Conservation (phyloP, 2,329 filamentous ascomycete species). For the Penicillium sp. region DNA sequence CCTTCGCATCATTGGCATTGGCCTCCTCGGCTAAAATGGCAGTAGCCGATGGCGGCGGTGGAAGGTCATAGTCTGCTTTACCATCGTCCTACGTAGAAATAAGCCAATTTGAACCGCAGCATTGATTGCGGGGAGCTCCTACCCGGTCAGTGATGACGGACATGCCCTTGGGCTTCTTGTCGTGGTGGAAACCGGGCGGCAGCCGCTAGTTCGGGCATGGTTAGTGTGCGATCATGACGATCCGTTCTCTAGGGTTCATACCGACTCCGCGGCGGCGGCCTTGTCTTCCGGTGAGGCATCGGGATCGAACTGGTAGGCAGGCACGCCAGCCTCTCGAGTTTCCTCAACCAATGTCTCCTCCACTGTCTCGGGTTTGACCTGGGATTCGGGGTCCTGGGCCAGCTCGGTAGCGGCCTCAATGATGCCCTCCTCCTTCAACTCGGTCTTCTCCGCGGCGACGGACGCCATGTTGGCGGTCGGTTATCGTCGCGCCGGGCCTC, state of each 20-base stretch:
- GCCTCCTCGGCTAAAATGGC: constrained; percentile 54
- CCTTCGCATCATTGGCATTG: constrained; percentile 51
- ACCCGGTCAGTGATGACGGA: constrained; percentile 72
- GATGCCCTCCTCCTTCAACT: constrained; percentile 79
- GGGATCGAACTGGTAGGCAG: constrained; percentile 83
- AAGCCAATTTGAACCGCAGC: not conserved
- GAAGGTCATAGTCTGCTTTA: constrained; percentile 70
- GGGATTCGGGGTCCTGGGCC: constrained; percentile 60
- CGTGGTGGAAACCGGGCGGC: constrained; percentile 62
- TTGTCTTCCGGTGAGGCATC: constrained; percentile 82
- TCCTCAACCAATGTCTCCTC: constrained; percentile 73
- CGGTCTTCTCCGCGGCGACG: constrained; percentile 44
- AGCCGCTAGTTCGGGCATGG: constrained; percentile 50
- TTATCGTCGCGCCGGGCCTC: not conserved
- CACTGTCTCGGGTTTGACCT: constrained; percentile 67
- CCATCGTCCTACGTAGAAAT: constrained; percentile 59
- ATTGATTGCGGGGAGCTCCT: constrained; percentile 23
- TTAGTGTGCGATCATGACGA: not conserved
- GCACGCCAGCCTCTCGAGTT: constrained; percentile 72
- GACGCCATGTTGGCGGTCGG: constrained; percentile 31
- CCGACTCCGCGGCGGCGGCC: constrained; percentile 71
- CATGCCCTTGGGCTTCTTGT: constrained; percentile 40
- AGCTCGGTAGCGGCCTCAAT: constrained; percentile 66
- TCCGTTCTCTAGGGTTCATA: constrained; percentile 46
- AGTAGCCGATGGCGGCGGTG: constrained; percentile 63